Percentiles rank a stretch among this genome's conserved stretches.
Evolutionary conservation across 2,329 filamentous ascomycete genomes (phyloP).

Genomic region (Balansia obtecta): DNA sequence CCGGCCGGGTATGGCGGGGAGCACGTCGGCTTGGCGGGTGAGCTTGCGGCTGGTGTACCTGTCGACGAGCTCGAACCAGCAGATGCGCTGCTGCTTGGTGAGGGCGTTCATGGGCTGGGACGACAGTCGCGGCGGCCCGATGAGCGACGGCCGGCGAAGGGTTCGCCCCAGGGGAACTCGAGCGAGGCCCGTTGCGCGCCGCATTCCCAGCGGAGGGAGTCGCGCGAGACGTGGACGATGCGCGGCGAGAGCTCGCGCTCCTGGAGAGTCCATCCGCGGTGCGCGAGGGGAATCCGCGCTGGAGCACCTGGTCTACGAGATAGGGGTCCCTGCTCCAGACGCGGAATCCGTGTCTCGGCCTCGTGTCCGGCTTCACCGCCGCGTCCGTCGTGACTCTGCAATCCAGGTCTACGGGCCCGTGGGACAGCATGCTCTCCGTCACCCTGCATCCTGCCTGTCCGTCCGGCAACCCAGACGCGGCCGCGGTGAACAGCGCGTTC

Average conservation of each 20-base stretch:
- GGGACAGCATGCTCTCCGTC: background rate
- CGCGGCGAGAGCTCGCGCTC: background rate
- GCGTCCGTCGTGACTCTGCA: background rate
- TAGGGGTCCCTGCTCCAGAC: constrained; percentile 1
- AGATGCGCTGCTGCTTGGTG: background rate
- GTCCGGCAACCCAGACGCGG: background rate
- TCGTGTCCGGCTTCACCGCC: too few species aligned
- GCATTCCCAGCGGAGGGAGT: constrained; percentile 1
- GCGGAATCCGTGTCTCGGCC: background rate
- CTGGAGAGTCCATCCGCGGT: constrained; percentile 2
- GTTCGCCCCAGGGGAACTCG: constrained; percentile 2
- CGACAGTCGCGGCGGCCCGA: background rate
- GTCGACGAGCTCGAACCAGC: constrained; percentile 2
- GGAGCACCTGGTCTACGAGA: background rate
- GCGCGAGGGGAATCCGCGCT: background rate
- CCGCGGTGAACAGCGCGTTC: constrained; percentile 5
- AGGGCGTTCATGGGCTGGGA: background rate
- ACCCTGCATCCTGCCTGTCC: background rate
- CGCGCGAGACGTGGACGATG: background rate
- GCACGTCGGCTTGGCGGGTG: background rate
- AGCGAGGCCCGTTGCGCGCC: background rate
- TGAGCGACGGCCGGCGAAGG: background rate
- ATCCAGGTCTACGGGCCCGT: constrained; percentile 1
- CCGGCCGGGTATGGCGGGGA: background rate
- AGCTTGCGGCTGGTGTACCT: background rate